A percentile compares a stretch with the other conserved stretches of the same genome.
phyloP scores from a whole-genome alignment of 805 yeast genomes.

The Lachancea meyersii region DNA sequence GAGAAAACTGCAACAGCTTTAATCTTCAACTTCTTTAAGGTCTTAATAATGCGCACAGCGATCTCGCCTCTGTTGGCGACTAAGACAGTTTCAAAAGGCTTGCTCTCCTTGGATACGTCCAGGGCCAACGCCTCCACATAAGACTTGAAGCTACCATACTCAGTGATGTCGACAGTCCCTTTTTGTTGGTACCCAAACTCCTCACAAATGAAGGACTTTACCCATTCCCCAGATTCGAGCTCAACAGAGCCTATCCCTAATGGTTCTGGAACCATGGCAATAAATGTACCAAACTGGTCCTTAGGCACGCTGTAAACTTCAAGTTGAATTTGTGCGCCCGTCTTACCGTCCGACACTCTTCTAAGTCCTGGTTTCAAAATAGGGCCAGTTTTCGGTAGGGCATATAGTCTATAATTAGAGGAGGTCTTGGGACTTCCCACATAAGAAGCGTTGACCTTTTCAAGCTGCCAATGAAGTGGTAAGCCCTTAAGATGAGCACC shows the following conservation, averaged over 20 bases:
- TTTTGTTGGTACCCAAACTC: slow-evolving; percentile 70
- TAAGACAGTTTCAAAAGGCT: slow-evolving; percentile 76
- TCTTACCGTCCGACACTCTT: slow-evolving; percentile 42
- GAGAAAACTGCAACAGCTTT: slow-evolving; percentile 83
- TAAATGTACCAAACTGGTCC: slow-evolving; percentile 74
- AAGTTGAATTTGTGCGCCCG: slow-evolving; percentile 58
- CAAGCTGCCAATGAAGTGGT: slow-evolving; percentile 91
- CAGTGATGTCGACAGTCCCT: slow-evolving; percentile 77
- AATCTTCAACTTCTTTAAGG: slow-evolving; percentile 74
- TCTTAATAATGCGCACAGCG: slow-evolving; percentile 88
- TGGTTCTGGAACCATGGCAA: slow-evolving; percentile 88
- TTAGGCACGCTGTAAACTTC: slow-evolving; percentile 82
- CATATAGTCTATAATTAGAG: slow-evolving; percentile 65
- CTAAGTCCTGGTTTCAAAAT: slow-evolving; percentile 85
- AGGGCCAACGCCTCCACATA: slow-evolving; percentile 35
- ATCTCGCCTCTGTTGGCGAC: slow-evolving; percentile 98
- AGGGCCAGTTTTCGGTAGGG: slow-evolving; percentile 77
- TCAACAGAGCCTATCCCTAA: slow-evolving; percentile 93
- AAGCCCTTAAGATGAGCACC: slow-evolving; percentile 91
- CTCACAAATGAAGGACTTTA: slow-evolving; percentile 92
- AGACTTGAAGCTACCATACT: slow-evolving; percentile 80
- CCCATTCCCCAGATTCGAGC: slow-evolving; percentile 71
- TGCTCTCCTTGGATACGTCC: slow-evolving; percentile 31
- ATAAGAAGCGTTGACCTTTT: slow-evolving; percentile 71
- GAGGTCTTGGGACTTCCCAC: slow-evolving; percentile 64